phyloP scores from a whole-genome alignment of 192 early-diverging fungal species.

The Linnemannia schmuckeri region DNA sequence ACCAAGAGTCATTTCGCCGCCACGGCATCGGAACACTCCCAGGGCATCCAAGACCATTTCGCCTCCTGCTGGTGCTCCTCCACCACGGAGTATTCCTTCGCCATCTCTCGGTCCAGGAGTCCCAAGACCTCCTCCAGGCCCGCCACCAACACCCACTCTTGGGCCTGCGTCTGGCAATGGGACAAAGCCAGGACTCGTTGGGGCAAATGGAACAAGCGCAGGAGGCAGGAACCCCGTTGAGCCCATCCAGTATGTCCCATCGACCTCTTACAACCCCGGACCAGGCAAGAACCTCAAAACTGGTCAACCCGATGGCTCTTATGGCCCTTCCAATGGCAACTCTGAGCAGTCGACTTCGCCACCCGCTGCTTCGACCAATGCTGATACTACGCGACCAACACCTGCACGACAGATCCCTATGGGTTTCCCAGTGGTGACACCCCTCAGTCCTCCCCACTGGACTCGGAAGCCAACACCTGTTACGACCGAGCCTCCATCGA shows the following conservation, averaged over 20 bases:
- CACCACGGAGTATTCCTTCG: constrained; percentile 8
- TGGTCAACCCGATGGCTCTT: background rate
- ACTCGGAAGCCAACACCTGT: constrained; percentile 12
- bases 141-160: constrained; percentile 24
- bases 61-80: constrained; percentile 32
- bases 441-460: constrained; percentile 42
- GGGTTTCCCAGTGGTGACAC: constrained; percentile 49
- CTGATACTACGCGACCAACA: constrained; percentile 35
- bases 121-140: constrained; percentile 38
- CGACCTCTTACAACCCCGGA: constrained; percentile 12
- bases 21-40: background rate
- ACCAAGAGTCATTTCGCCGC: constrained; percentile 46
- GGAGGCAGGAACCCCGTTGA: constrained; percentile 6
- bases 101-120: constrained; percentile 19
- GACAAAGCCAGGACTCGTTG: background rate
- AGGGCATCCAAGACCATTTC: constrained; percentile 43
- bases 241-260: constrained; percentile 2
- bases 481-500: background rate
- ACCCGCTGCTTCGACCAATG: background rate
- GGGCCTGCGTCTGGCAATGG: constrained; percentile 11
- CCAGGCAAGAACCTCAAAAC: background rate
- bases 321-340: constrained; percentile 1
- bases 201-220: background rate
- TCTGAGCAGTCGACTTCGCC: background rate
- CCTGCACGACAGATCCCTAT: constrained; percentile 52